phyloP scores from a whole-genome alignment of 176 grass and related monocot species.

The Melocanna baccifera region DNA sequence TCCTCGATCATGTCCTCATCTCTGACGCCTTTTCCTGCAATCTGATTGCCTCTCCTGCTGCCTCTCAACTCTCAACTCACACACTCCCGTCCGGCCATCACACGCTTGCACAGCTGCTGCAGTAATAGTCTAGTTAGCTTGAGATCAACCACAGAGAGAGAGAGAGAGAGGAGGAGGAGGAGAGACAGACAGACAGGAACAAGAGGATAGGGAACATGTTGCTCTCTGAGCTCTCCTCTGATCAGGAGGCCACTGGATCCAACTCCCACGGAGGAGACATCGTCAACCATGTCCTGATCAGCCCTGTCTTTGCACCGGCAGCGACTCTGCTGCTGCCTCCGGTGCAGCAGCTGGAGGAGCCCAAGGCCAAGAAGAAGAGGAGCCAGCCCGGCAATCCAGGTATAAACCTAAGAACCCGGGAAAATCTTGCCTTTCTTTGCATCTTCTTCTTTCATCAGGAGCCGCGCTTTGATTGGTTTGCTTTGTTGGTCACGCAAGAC shows the following conservation, averaged over 20 bases:
- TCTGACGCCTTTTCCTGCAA: constrained; percentile 50
- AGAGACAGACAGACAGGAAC: too few relatives aligned
- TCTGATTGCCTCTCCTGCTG: constrained; percentile 2
- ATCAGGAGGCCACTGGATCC: constrained; percentile 58
- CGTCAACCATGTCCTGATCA: constrained; percentile 44
- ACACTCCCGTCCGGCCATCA: background rate
- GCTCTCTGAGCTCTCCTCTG: constrained; percentile 54
- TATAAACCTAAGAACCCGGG: constrained; percentile 14
- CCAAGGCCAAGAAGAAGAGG: constrained; percentile 77
- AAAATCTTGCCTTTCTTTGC: background rate
- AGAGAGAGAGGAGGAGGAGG: background rate
- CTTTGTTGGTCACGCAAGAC: constrained; percentile 27
- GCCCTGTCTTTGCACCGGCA: constrained; percentile 32
- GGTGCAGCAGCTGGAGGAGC: background rate
- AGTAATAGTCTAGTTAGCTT: background rate
- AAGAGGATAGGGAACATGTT: constrained; percentile 8
- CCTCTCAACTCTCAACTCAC: background rate
- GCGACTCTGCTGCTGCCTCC: background rate
- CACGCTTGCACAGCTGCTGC: background rate
- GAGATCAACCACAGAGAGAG: background rate
- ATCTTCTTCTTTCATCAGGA: background rate
- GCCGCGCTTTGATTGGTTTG: background rate
- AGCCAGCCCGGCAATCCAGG: constrained; percentile 91
- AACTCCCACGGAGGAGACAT: constrained; percentile 48
- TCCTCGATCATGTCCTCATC: background rate